Base-by-base conservation (phyloP, 352 stramenopile species). In the Pythium graminicola region DNA sequence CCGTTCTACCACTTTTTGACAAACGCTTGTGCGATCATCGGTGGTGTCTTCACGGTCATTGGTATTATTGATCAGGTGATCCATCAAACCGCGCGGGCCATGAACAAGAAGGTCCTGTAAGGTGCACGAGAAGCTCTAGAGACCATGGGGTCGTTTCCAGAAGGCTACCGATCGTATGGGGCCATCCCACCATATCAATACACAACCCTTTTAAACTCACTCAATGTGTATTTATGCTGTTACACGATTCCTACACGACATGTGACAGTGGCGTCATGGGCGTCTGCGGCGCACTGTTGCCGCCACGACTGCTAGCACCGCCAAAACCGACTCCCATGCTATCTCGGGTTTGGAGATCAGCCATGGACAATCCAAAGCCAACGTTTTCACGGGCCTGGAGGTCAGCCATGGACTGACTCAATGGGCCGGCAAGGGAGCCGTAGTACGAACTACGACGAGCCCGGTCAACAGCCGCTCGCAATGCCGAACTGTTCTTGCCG, bases 91-190 rank as follows among this genome's bases (percentile, higher is more conserved):
- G 76, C 67, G 44, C 80, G 81, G 17, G 83, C 83, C 23, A 72
- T 93, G 58, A 93, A 92, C 78, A 93, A 93, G 71, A 93, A 93
- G 66, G 79, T 91, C 60, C 61, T 93, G 65, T 93, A 93, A 79
- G 53, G n/a, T 3, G 9, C 16, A 50, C 11, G 3, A 16, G 19
- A 50, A 11, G 6, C 38, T 11, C 16, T 46, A 58, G 55, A 49
- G n/a, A 6, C 10, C n/a, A n/a, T n/a, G n/a, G n/a, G n/a, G n/a
- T n/a, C n/a, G n/a, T n/a, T n/a, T n/a, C n/a, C n/a, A n/a, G n/a
- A n/a, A n/a, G n/a, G n/a, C n/a, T n/a, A n/a, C n/a, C n/a, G n/a
- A n/a, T n/a, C n/a, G n/a, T n/a, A n/a, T n/a, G n/a, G n/a, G n/a
- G n/a, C n/a, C n/a, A n/a, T n/a, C n/a, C n/a, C n/a, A n/a, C n/a